Percentiles rank a stretch among this genome's conserved stretches.
These are phyloP conservation scores for Drechslerella dactyloides DNA, from an alignment of 2,329 filamentous ascomycete species.

Conservation along the genomic window DNA sequence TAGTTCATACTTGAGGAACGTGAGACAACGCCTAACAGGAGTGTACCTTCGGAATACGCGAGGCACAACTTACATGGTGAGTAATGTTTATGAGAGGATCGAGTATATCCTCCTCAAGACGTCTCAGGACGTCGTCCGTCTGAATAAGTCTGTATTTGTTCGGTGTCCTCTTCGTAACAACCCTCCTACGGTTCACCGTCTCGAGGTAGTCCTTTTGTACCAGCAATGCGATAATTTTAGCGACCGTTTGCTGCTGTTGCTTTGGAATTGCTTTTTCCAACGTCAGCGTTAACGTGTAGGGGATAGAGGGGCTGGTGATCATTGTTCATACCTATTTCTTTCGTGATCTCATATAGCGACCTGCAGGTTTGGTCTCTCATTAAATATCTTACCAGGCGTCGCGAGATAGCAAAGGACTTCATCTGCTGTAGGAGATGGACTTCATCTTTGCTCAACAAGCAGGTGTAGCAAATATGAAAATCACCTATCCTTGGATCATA, in stretches of 20 bases:
- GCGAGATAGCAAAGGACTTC: slow-evolving; percentile 51
- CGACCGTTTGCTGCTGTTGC: slow-evolving; percentile 45
- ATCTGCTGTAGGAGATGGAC: slow-evolving; percentile 52
- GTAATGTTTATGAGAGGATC: slow-evolving; percentile 52
- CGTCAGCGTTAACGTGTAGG: neutral
- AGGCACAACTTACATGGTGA: slow-evolving; percentile 52
- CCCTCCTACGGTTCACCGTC: slow-evolving; percentile 24
- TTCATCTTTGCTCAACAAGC: slow-evolving; percentile 52
- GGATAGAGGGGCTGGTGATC: neutral
- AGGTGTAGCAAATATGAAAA: slow-evolving; percentile 54
- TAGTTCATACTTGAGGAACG: slow-evolving; percentile 12
- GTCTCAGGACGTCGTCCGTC: slow-evolving; percentile 23
- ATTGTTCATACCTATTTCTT: slow-evolving; percentile 48
- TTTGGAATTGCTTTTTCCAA: slow-evolving; percentile 35
- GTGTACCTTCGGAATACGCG: neutral
- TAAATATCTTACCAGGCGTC: slow-evolving; percentile 51
- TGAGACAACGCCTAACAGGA: neutral
- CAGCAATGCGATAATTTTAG: slow-evolving; percentile 48
- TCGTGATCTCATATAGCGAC: slow-evolving; percentile 50
- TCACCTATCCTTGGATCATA: slow-evolving; percentile 52
- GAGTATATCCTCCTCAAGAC: slow-evolving; percentile 51
- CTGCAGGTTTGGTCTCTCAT: slow-evolving; percentile 29
- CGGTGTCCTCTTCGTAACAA: slow-evolving; percentile 31
- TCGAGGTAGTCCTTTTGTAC: slow-evolving; percentile 50
- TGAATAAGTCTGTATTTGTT: slow-evolving; percentile 51